Evolutionary conservation across 2,329 filamentous ascomycete species (phyloP).

Genomic region (Microcyclospora pomicola): DNA sequence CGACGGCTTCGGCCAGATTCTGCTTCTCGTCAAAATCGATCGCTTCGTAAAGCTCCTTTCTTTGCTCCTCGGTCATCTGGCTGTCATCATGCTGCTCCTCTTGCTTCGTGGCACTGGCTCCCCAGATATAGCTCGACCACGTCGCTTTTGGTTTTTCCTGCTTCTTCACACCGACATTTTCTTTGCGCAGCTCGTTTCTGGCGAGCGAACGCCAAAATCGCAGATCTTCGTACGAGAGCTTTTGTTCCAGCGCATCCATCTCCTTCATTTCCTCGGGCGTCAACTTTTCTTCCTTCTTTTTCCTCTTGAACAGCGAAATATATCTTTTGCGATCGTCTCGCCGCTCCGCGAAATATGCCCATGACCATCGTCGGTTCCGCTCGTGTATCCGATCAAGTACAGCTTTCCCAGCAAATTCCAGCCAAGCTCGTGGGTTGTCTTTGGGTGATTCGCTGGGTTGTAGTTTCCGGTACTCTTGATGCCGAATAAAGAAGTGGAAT

Average conservation of each 20-base stretch:
- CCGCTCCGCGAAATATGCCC: constrained; percentile 87
- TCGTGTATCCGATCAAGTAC: constrained; percentile 92
- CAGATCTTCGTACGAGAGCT: constrained; percentile 84
- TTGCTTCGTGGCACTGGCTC: constrained; percentile 44
- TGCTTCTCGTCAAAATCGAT: constrained; percentile 99
- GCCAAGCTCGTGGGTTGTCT: constrained; percentile 84
- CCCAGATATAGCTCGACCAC: constrained; percentile 90
- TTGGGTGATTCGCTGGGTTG: constrained; percentile 77
- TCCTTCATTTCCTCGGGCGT: constrained; percentile 57
- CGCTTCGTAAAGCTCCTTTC: constrained; percentile 89
- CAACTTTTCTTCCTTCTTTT: constrained; percentile 55
- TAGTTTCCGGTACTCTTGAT: constrained; percentile 90
- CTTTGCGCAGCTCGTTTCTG: constrained; percentile 86
- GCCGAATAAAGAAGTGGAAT: constrained; percentile 95
- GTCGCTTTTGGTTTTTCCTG: constrained; percentile 56
- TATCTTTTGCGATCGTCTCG: constrained; percentile 80
- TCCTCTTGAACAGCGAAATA: constrained; percentile 93
- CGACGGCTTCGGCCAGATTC: constrained; percentile 71
- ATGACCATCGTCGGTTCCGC: constrained; percentile 82
- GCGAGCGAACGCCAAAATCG: constrained; percentile 94
- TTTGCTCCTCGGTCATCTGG: constrained; percentile 86
- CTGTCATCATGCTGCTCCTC: constrained; percentile 61
- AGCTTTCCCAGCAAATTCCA: constrained; percentile 79
- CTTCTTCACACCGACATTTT: constrained; percentile 81
- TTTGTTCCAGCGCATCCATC: constrained; percentile 65